phyloP scores from a whole-genome alignment of 495 filamentous ascomycete species.

The Achaetomiella virescens region DNA sequence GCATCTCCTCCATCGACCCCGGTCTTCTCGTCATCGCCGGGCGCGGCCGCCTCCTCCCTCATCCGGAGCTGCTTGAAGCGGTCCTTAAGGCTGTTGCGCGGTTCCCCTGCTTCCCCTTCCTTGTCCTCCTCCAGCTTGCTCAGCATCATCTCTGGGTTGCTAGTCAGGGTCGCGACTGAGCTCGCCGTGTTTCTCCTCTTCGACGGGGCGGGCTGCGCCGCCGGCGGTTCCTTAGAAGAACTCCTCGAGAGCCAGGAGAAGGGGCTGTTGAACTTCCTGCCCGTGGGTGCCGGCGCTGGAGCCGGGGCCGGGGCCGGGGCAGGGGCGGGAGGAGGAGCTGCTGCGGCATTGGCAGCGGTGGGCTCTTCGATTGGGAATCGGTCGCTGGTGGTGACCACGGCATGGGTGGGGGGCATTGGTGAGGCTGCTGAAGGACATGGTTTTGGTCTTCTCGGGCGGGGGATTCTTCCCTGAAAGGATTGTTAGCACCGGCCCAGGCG shows the following conservation, averaged over 20 bases:
- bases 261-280: constrained; percentile 68
- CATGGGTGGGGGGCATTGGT: constrained; percentile 45
- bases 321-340: constrained; percentile 18
- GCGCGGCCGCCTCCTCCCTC: constrained; percentile 64
- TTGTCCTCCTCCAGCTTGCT: constrained; percentile 62
- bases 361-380: constrained; percentile 33
- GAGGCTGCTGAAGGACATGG: constrained; percentile 44
- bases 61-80: constrained; percentile 79
- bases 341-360: constrained; percentile 20
- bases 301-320: constrained; percentile 39
- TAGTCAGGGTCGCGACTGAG: constrained; percentile 66
- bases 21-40: constrained; percentile 44
- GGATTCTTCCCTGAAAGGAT: constrained; percentile 19
- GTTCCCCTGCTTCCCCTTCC: constrained; percentile 41
- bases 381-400: constrained; percentile 45
- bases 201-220: constrained; percentile 43
- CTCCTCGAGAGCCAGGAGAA: constrained; percentile 83
- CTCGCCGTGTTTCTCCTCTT: constrained; percentile 62
- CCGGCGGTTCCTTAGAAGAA: constrained; percentile 56
- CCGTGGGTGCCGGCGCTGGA: constrained; percentile 28
- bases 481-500: background rate
- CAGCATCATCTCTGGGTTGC: constrained; percentile 67
- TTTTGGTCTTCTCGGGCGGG: constrained; percentile 27
- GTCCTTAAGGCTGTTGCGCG: constrained; percentile 69
- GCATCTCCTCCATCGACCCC: constrained; percentile 47